Evolutionary conservation across 148 eudicot species (phyloP).

Genomic region (Silene latifolia): DNA sequence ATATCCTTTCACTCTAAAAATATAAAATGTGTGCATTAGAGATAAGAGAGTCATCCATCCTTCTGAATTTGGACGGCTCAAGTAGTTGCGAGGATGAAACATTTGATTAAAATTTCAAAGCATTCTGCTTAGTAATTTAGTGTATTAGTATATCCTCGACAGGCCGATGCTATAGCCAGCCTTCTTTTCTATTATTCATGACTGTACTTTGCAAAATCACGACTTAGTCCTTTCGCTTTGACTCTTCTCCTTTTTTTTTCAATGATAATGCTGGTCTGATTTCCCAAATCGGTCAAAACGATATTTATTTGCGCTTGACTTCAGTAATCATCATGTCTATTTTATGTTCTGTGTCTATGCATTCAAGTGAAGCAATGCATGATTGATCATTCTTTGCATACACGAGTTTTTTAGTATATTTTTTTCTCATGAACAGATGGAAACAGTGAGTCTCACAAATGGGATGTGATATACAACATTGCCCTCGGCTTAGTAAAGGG

Average conservation of each 20-base stretch:
- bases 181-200: not conserved
- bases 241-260: not conserved
- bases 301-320: not conserved
- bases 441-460: conserved; percentile 51
- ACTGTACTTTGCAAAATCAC: not conserved
- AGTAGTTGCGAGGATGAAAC: conserved; percentile 35
- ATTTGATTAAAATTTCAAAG: conserved; percentile 17
- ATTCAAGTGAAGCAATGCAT: too few relatives aligned
- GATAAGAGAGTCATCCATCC: conserved; percentile 9
- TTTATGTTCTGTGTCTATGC: too few relatives aligned
- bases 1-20: not conserved
- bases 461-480: conserved; percentile 60
- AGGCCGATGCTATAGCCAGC: not conserved
- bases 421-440: conserved; percentile 52
- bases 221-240: not conserved
- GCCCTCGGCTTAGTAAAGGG: conserved; percentile 69
- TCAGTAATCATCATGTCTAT: too few relatives aligned
- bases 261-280: not conserved
- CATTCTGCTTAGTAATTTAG: not conserved
- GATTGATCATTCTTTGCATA: not conserved
- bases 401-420: not conserved
- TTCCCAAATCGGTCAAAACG: not conserved
- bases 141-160: not conserved
- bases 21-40: not conserved
- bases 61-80: conserved; percentile 15